A percentile compares a stretch with the other conserved stretches of the same genome.
These are phyloP conservation scores for Dothideomycetes sp. DNA, from an alignment of 2,329 filamentous ascomycete genomes.

Conservation along the genomic window DNA sequence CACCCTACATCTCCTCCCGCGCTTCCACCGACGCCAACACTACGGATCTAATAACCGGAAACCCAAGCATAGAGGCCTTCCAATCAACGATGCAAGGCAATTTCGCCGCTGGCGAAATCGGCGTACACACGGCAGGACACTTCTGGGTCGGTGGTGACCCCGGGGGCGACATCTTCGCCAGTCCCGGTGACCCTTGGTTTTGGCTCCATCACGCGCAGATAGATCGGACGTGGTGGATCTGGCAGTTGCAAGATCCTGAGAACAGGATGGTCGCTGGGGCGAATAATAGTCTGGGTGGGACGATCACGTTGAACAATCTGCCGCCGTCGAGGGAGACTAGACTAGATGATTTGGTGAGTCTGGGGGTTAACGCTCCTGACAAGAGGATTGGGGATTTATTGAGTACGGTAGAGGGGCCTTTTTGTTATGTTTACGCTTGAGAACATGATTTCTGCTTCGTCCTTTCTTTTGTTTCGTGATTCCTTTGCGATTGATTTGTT, in stretches of 20 bases:
- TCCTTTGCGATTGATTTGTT: too few relatives aligned
- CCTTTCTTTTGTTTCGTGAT: too few relatives aligned
- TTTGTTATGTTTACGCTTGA: slow-evolving; percentile 38
- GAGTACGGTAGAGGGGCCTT: slow-evolving; percentile 35
- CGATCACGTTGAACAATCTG: slow-evolving; percentile 35
- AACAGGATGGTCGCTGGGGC: slow-evolving; percentile 20
- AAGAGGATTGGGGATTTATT: slow-evolving; percentile 33
- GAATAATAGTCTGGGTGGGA: slow-evolving; percentile 30
- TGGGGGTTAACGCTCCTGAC: slow-evolving; percentile 29
- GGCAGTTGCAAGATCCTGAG: slow-evolving; percentile 37
- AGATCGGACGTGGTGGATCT: slow-evolving; percentile 42
- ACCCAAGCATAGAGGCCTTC: slow-evolving; percentile 18
- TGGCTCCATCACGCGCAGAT: slow-evolving; percentile 42
- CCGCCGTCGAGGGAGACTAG: slow-evolving; percentile 36
- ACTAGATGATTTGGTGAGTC: slow-evolving; percentile 32
- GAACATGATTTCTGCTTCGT: background rate
- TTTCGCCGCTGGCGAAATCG: slow-evolving; percentile 16
- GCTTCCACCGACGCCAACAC: slow-evolving; percentile 16
- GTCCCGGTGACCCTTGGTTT: slow-evolving; percentile 39
- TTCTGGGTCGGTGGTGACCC: slow-evolving; percentile 37
- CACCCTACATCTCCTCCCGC: slow-evolving; percentile 14
- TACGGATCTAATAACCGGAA: slow-evolving; percentile 17
- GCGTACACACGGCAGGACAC: slow-evolving; percentile 40
- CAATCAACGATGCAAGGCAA: slow-evolving; percentile 22
- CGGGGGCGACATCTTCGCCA: slow-evolving; percentile 35